Base-by-base conservation (phyloP, 768 basidiomycete species). In the Dioszegia crocea region DNA sequence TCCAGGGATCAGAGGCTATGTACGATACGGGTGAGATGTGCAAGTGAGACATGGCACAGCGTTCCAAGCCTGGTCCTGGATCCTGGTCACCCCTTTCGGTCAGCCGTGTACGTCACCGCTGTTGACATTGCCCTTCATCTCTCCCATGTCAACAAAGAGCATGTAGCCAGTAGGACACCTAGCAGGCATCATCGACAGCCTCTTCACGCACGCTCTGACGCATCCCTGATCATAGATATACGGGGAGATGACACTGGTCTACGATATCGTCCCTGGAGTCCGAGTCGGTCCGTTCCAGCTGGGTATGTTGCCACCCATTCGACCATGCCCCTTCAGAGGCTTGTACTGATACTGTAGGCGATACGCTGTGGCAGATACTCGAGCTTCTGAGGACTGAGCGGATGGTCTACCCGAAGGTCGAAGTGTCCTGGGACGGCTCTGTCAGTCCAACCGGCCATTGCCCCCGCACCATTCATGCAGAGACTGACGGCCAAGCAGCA, bases 361-460 rank as follows among this genome's bases (percentile, higher is more conserved):
- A 77, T 39, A 60, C 64, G 11, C 59, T 77, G 10, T 75, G 74
- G 75, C 64, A 66, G 33, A 64, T 74, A 2, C 64, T 75, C 24
- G 75, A 77, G 33, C 31, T 66, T 1, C 51, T 77, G 21, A 54
- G 71, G 17, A 61, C 62, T 6, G 38, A 66, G 27, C 67, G 66
- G 61, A 63, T 49, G 4, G 23, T 44, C n/a, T 75, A 66, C 50
- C 71, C 70, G 17, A 70, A 66, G 40, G 56, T 71, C 17, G 71
- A 73, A 46, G 30, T 76, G 1, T 59, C 63, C 24, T 76, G 73
- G 73, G 67, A 76, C 57, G 33, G 59, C 14, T 64, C 68, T 21
- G 74, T 76, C 40, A 45, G 63, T 64, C 41, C n/a, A n/a, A n/a
- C n/a, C n/a, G n/a, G n/a, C n/a, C n/a, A n/a, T n/a, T n/a, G n/a